Evolutionary conservation across 1,284 basidiomycete species (phyloP).

Genomic region (Heterobasidion occidentale): DNA sequence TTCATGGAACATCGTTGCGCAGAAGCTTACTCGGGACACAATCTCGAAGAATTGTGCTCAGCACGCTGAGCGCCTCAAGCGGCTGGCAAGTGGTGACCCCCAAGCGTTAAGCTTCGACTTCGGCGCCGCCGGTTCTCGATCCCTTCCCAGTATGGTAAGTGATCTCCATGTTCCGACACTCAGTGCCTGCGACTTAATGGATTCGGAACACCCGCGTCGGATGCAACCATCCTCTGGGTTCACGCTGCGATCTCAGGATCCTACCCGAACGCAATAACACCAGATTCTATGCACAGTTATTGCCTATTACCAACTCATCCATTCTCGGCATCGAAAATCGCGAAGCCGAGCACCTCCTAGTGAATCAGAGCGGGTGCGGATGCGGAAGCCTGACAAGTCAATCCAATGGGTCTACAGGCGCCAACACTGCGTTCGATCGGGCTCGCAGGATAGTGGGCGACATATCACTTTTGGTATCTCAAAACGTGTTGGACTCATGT

Average conservation of each 20-base stretch:
- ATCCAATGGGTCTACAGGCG: too few relatives aligned
- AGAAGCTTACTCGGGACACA: background rate
- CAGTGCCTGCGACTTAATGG: too few relatives aligned
- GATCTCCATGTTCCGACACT: background rate
- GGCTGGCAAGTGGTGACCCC: too few relatives aligned
- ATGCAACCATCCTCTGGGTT: too few relatives aligned
- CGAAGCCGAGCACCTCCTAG: background rate
- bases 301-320: background rate
- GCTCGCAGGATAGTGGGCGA: background rate
- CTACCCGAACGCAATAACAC: too few relatives aligned
- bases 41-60: background rate
- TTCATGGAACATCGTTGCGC: background rate
- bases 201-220: too few relatives aligned
- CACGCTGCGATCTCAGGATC: too few relatives aligned
- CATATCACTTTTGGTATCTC: background rate
- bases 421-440: too few relatives aligned
- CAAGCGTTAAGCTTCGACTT: too few relatives aligned
- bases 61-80: background rate
- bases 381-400: background rate
- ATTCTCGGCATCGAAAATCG: background rate
- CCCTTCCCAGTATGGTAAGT: background rate
- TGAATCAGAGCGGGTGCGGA: background rate
- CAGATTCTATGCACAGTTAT: background rate
- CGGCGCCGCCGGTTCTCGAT: too few relatives aligned
- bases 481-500: conserved; percentile 26